A percentile compares a stretch with the other conserved stretches of the same genome.
Evolutionary conservation across 1,139 yeast genomes (phyloP).

Genomic region (Yamadazyma dendronema): DNA sequence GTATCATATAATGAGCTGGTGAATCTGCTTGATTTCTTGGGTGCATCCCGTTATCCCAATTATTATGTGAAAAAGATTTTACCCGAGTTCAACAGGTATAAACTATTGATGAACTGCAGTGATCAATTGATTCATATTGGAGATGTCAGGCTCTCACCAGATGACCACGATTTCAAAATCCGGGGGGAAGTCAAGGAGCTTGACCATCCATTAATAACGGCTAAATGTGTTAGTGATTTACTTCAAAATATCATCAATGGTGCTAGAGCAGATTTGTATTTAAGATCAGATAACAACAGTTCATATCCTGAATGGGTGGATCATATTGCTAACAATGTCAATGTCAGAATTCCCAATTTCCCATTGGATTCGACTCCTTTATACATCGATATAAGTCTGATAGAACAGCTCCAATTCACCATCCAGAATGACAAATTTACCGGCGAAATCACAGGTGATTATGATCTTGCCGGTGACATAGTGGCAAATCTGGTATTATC

Average conservation of each 20-base stretch:
- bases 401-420: constrained; percentile 1
- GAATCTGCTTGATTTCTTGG: constrained; percentile 2
- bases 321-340: constrained; percentile 11
- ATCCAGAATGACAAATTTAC: neutral
- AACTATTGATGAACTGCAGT: constrained; percentile 5
- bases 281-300: constrained; percentile 3
- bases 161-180: neutral
- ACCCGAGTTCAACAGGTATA: constrained; percentile 3
- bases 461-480: neutral
- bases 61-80: constrained; percentile 4
- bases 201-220: neutral
- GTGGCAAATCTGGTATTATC: neutral
- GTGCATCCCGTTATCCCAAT: constrained; percentile 3
- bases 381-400: neutral
- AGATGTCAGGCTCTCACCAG: neutral
- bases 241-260: neutral
- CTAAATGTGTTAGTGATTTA: constrained; percentile 5
- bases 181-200: constrained; percentile 3
- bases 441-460: constrained; percentile 3
- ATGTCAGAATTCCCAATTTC: constrained; percentile 6
- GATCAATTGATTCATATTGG: constrained; percentile 2
- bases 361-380: constrained; percentile 3
- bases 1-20: constrained; percentile 2
- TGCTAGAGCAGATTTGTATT: constrained; percentile 1
- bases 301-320: constrained; percentile 15